Evolutionary conservation across 768 basidiomycete species (phyloP), one percentile per base, ranked within the genome.

Genomic region (Lanmaoa pseudosensibilis): DNA sequence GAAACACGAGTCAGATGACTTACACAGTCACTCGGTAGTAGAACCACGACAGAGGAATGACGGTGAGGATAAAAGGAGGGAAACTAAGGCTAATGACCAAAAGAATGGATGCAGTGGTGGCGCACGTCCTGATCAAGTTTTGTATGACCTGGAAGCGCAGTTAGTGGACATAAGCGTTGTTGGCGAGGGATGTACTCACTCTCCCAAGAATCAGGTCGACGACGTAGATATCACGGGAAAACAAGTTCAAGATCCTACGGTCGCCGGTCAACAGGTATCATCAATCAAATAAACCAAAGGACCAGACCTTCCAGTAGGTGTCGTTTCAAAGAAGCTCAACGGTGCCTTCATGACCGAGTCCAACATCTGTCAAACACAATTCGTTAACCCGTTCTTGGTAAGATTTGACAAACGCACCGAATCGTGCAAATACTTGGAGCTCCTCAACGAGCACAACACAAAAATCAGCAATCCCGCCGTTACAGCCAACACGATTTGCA

Each of bases 281-380:
- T 15, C 36, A n/a, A 30, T 2, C 18, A 36, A 27, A 51, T 4
- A 45, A 1, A 25, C 7, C 1, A 10, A 25, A 50, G 19, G 13
- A 19, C 18, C 11, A 48, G 62, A 88, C 89, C 88, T 82, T 61
- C 93, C 93, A 16, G 83, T 86, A 2, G 94, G 95, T 0, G 94
- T 97, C 52, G 80, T 73, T 70, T 97, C 95, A 68, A 97, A 98
- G 77, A 92, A 98, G 62, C 83, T 85, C 62, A 95, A 71, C 0
- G 93, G 93, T 0, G 92, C 88, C 25, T 81, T 82, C 78, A 98
- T 84, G 34, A 98, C 79, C 3, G 92, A 82, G 46, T 82, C 65
- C 63, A 93, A 73, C 89, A 92, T 92, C 88, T 91, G 57, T 18
- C n/a, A 43, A 10, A 27, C 45, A 51, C 36, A 56, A 52, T 48